phyloP scores from a whole-genome alignment of 2,329 filamentous ascomycete genomes.

The Talaromyces marneffei region DNA sequence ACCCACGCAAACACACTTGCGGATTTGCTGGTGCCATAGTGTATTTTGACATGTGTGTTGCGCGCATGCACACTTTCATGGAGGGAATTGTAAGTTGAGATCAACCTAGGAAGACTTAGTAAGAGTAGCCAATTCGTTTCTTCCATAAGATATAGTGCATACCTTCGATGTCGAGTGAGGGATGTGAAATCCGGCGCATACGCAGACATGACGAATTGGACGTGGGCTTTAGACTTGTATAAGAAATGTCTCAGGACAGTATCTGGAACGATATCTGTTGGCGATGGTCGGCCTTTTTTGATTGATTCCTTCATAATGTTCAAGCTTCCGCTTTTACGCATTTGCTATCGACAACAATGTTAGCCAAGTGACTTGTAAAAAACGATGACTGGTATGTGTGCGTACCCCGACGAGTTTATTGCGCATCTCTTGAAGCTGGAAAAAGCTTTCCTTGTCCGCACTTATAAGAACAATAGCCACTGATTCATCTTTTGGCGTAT shows the following conservation, averaged over 20 bases:
- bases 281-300: conserved; percentile 62
- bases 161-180: conserved; percentile 58
- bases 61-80: conserved; percentile 82
- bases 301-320: conserved; percentile 67
- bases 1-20: conserved; percentile 82
- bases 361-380: not conserved
- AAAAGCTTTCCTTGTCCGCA: conserved; percentile 89
- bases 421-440: conserved; percentile 70
- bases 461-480: conserved; percentile 92
- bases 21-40: conserved; percentile 71
- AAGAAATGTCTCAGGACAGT: conserved; percentile 83
- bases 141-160: conserved; percentile 17
- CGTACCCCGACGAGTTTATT: conserved; percentile 53
- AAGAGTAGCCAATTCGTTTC: conserved; percentile 12
- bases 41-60: conserved; percentile 76
- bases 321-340: conserved; percentile 70
- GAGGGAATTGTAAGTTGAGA: conserved; percentile 78
- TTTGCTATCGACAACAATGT: conserved; percentile 44
- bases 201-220: conserved; percentile 90
- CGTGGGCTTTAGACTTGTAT: conserved; percentile 90
- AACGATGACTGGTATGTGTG: not conserved
- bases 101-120: conserved; percentile 46
- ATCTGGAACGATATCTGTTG: conserved; percentile 71
- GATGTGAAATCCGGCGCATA: conserved; percentile 63
- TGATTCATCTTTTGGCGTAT: conserved; percentile 54